Evolutionary conservation across 768 basidiomycete species (phyloP).

Genomic region (Rickenella mellea): DNA sequence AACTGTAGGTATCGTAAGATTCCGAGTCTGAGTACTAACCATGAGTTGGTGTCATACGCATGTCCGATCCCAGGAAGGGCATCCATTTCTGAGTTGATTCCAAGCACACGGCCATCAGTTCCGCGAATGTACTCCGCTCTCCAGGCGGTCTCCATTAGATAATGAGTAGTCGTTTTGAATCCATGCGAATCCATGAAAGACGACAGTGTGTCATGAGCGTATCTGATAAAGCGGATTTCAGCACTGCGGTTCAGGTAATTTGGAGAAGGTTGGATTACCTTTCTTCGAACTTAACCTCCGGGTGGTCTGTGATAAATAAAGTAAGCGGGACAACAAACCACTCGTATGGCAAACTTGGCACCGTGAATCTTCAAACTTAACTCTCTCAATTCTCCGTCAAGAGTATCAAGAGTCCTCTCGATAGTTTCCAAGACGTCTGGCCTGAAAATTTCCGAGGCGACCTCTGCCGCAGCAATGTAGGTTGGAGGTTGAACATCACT

Average conservation of each 20-base stretch:
- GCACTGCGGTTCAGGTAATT: slow-evolving; percentile 2
- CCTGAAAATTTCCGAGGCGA: too few species aligned
- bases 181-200: slow-evolving; percentile 57
- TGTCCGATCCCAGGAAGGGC: slow-evolving; percentile 34
- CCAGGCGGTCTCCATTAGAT: slow-evolving; percentile 69
- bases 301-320: slow-evolving; percentile 38
- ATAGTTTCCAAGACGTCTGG: slow-evolving; percentile 56
- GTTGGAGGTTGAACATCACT: too few species aligned
- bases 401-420: slow-evolving; percentile 42
- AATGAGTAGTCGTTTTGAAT: slow-evolving; percentile 52
- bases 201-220: slow-evolving; percentile 65
- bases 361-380: slow-evolving; percentile 71
- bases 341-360: slow-evolving; percentile 19
- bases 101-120: slow-evolving; percentile 58
- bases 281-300: slow-evolving; percentile 64
- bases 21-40: slow-evolving; percentile 5
- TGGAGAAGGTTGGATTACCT: slow-evolving; percentile 29
- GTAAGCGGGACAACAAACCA: background rate
- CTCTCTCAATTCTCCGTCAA: slow-evolving; percentile 44
- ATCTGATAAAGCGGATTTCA: slow-evolving; percentile 24
- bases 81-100: slow-evolving; percentile 79
- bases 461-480: too few species aligned
- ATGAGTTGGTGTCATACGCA: slow-evolving; percentile 9
- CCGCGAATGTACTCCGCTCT: slow-evolving; percentile 57
- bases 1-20: slow-evolving; percentile 15